phyloP scores from a whole-genome alignment of 331 rosid genomes.

The Rhamnella rubrinervis region DNA sequence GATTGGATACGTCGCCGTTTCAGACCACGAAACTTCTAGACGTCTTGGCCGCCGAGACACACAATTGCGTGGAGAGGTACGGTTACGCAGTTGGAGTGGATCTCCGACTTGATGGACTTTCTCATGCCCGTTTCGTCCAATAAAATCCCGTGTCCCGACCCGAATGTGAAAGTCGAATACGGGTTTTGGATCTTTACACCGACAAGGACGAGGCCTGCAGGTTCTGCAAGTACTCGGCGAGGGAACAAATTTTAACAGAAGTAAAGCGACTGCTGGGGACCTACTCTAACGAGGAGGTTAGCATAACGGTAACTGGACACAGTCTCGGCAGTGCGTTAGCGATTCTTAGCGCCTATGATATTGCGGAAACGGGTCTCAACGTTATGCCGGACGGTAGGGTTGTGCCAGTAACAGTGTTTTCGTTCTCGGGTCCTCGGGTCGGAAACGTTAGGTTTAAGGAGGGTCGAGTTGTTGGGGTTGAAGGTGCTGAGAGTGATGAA shows the following conservation, averaged over 20 bases:
- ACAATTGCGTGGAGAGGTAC: constrained; percentile 77
- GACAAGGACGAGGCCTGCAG: constrained; percentile 48
- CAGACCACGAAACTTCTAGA: constrained; percentile 37
- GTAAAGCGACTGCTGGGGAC: constrained; percentile 43
- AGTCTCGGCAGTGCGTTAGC: constrained; percentile 80
- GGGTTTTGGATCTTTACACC: constrained; percentile 77
- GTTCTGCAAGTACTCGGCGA: constrained; percentile 62
- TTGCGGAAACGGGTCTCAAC: constrained; percentile 60
- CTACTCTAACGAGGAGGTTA: constrained; percentile 53
- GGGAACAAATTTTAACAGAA: constrained; percentile 67
- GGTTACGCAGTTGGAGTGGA: constrained; percentile 70
- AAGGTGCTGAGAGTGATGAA: constrained; percentile 77
- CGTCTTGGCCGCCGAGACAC: constrained; percentile 62
- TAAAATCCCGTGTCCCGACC: constrained; percentile 58
- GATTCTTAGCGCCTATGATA: constrained; percentile 60
- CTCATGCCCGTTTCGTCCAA: constrained; percentile 46
- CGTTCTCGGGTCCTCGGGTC: constrained; percentile 79
- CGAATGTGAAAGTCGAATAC: constrained; percentile 54
- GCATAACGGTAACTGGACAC: constrained; percentile 80
- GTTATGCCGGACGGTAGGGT: constrained; percentile 33
- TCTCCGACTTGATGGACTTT: constrained; percentile 71
- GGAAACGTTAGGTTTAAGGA: constrained; percentile 72
- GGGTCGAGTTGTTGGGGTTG: constrained; percentile 53
- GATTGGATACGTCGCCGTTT: constrained; percentile 84
- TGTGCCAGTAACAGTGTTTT: constrained; percentile 50